Percentiles rank a stretch among this genome's conserved stretches.
Conservation (phyloP, 2,329 filamentous ascomycete genomes). For the Colletotrichum tropicale region DNA sequence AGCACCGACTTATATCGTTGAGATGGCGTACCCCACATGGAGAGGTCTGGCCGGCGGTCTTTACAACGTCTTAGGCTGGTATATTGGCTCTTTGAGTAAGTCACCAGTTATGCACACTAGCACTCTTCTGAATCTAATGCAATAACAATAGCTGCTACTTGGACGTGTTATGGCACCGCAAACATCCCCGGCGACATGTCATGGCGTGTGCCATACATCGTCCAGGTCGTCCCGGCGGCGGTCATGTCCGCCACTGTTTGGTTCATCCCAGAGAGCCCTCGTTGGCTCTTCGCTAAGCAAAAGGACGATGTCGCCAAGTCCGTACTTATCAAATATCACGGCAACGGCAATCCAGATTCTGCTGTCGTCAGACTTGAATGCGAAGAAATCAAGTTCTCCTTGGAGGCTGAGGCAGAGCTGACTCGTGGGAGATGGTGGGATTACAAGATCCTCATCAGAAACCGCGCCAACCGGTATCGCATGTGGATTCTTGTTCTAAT, state of each 20-base stretch:
- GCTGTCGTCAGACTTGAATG: slow-evolving; percentile 51
- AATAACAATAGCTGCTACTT: slow-evolving; percentile 3
- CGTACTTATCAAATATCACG: slow-evolving; percentile 35
- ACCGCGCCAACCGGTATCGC: slow-evolving; percentile 36
- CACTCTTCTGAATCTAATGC: background rate
- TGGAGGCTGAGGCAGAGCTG: background rate
- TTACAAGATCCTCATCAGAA: slow-evolving; percentile 46
- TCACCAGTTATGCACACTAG: background rate
- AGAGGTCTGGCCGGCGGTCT: slow-evolving; percentile 25
- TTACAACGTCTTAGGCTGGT: slow-evolving; percentile 23
- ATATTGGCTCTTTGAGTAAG: slow-evolving; percentile 17
- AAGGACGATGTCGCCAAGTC: slow-evolving; percentile 33
- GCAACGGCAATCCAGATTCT: slow-evolving; percentile 33
- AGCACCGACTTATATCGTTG: slow-evolving; percentile 25
- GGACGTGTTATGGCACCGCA: slow-evolving; percentile 17
- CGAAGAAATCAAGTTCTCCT: slow-evolving; percentile 42
- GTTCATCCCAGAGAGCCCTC: slow-evolving; percentile 44
- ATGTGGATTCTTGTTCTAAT: slow-evolving; percentile 25
- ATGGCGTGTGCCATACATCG: slow-evolving; percentile 40
- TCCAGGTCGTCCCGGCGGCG: slow-evolving; percentile 40
- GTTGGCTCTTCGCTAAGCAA: slow-evolving; percentile 41
- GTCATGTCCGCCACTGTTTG: slow-evolving; percentile 33
- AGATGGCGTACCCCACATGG: slow-evolving; percentile 28
- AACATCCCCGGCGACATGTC: background rate
- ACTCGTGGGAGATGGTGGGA: slow-evolving; percentile 41